phyloP scores from a whole-genome alignment of 192 early-diverging fungal species.

The Backusella luteola region DNA sequence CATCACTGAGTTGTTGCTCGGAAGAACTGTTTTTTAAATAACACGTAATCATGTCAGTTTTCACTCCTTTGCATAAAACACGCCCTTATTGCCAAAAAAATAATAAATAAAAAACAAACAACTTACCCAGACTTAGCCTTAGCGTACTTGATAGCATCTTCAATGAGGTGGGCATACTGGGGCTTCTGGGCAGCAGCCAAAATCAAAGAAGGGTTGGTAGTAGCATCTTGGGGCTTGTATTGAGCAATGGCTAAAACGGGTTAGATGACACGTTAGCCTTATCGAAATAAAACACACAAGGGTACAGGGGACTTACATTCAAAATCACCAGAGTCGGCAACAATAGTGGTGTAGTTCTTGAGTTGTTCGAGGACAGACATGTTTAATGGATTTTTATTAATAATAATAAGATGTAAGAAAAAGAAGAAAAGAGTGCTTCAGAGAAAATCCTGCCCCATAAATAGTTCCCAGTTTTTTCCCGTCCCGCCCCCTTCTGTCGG shows the following conservation, averaged over 20 bases:
- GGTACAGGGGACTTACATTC: slow-evolving; percentile 59
- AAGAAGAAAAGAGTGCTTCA: not conserved
- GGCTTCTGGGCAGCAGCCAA: slow-evolving; percentile 89
- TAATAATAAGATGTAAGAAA: not conserved
- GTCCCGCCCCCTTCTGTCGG: not conserved
- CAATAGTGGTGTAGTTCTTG: slow-evolving; percentile 94
- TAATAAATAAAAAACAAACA: not conserved
- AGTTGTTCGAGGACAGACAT: slow-evolving; percentile 84
- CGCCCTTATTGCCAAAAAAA: not conserved
- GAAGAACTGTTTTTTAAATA: slow-evolving; percentile 41
- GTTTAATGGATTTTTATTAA: not conserved
- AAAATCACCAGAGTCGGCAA: slow-evolving; percentile 99
- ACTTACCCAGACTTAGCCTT: slow-evolving; percentile 63
- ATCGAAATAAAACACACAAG: not conserved
- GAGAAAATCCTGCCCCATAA: not conserved
- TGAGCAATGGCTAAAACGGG: slow-evolving; percentile 79
- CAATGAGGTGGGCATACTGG: slow-evolving; percentile 85
- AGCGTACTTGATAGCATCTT: slow-evolving; percentile 86
- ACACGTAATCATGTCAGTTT: not conserved
- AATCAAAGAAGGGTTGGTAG: slow-evolving; percentile 98
- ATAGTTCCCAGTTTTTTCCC: slow-evolving; percentile 6
- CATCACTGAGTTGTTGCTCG: slow-evolving; percentile 80
- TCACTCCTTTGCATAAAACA: not conserved
- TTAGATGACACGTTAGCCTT: not conserved
- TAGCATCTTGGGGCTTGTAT: slow-evolving; percentile 99